Base-by-base conservation (phyloP, 495 filamentous ascomycete species). In the Pyrenopolyporus hunteri region DNA sequence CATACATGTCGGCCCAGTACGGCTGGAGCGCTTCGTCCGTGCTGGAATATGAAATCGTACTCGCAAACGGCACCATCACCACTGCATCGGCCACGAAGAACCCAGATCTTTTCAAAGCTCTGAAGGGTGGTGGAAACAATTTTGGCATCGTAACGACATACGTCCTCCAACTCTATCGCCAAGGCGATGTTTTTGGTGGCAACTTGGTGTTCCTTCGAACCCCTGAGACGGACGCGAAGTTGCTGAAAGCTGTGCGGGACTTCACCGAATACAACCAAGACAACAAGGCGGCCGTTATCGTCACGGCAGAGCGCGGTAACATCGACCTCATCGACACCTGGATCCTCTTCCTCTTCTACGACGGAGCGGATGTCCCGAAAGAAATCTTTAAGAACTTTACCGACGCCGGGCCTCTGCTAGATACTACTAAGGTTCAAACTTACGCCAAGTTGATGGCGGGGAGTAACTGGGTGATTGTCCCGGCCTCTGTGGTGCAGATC, bases 301-400 rank as follows among this genome's bases (percentile, higher is more conserved):
- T 81, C 42, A 86, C 84, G 0, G 73, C 79, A 1, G 78, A 85
- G 55, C 73, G 80, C 25, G 74, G 79, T 1, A 70, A 68, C 56
- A 59, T 70, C 36, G 67, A 74, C 4, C 55, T 81, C 3, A 47
- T 85, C 47, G 77, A 85, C 11, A 73, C 78, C 11, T 85, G 82
- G 81, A 83, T 84, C 52, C 72, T 86, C 63, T 87, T 86, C 65
- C 65, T 85, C 14, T 87, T 86, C 75, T 86, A 86, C 64, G 81
- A 86, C 44, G 84, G 82, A 6, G 73, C 76, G 0, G 70, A 74
- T 19, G 80, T 82, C 6, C 83, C 84, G 4, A 65, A 73, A 0
- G 80, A 75, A 8, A 73, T 80, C 1, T 87, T 87, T 57, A 72
- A 78, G 45, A 82, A 81, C 62, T 85, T 86, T 67, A 82, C 78